Evolutionary conservation across 148 eudicot species (phyloP).

Genomic region (Selenicereus undatus): DNA sequence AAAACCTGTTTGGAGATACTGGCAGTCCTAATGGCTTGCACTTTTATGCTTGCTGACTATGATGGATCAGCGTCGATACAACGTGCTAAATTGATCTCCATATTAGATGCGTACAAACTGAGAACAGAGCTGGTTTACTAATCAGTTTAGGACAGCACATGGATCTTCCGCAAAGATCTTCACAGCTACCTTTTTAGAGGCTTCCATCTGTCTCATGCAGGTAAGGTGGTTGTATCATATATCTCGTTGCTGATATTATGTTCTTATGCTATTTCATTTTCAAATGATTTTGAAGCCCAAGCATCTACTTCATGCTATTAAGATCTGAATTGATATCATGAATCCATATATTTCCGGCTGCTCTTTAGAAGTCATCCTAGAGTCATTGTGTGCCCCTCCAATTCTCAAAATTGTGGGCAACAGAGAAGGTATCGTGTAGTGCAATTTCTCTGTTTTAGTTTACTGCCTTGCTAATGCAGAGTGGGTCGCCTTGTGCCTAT

Average conservation of each 20-base stretch:
- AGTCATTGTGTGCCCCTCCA: too few relatives aligned
- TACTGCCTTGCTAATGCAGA: slow-evolving; percentile 3
- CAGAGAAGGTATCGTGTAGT: too few relatives aligned
- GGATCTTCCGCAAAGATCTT: not conserved
- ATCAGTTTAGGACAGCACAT: not conserved
- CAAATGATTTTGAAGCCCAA: not conserved
- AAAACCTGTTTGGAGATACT: too few relatives aligned
- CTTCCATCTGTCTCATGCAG: slow-evolving; percentile 5
- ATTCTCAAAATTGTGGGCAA: too few relatives aligned
- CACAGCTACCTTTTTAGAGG: not conserved
- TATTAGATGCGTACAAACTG: not conserved
- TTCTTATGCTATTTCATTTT: not conserved
- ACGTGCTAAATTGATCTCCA: not conserved
- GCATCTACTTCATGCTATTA: not conserved
- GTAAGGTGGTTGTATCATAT: not conserved
- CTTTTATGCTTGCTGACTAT: too few relatives aligned
- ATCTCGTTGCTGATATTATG: not conserved
- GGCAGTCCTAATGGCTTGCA: too few relatives aligned
- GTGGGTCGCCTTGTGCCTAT: not conserved
- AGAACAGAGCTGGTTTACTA: not conserved
- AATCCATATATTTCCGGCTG: too few relatives aligned
- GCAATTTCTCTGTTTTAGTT: not conserved
- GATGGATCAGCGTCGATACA: too few relatives aligned
- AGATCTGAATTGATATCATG: not conserved
- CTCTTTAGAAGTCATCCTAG: too few relatives aligned